Percentiles rank a stretch among this genome's conserved stretches.
Evolutionary conservation across 768 basidiomycete species (phyloP).

Genomic region (Clavulina sp.): DNA sequence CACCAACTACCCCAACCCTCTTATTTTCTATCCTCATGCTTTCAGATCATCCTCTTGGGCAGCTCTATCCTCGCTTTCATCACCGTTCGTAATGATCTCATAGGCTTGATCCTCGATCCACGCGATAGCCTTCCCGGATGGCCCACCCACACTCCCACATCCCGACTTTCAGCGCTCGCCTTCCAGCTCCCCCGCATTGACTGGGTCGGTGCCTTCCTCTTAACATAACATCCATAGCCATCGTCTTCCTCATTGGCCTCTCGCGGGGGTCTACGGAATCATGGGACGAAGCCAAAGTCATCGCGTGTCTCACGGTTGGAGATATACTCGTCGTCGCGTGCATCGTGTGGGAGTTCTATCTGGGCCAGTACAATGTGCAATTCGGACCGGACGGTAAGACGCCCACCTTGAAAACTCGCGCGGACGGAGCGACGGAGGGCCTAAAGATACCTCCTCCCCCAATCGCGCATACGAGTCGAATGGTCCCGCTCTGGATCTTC

Average conservation of each 20-base stretch:
- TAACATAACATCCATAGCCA: conserved; percentile 23
- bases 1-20: background rate
- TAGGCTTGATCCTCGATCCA: conserved; percentile 6
- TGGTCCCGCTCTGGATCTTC: conserved; percentile 32
- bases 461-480: conserved; percentile 20
- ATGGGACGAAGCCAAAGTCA: conserved; percentile 25
- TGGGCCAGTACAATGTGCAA: conserved; percentile 17
- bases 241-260: conserved; percentile 32
- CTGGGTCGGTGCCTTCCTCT: conserved; percentile 30
- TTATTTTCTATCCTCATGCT: background rate
- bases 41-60: conserved; percentile 15
- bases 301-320: conserved; percentile 31
- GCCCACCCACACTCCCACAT: conserved; percentile 4
- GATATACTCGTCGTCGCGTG: conserved; percentile 24
- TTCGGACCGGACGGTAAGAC: background rate
- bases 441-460: conserved; percentile 3
- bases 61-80: conserved; percentile 24
- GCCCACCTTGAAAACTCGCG: background rate
- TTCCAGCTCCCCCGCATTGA: conserved; percentile 23
- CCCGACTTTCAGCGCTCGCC: background rate
- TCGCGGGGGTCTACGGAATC: conserved; percentile 33
- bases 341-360: conserved; percentile 27
- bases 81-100: conserved; percentile 21
- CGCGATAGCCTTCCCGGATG: background rate
- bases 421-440: background rate